Base-by-base conservation (phyloP, 176 grass and related monocot species). In the Tuctoria greenei region DNA sequence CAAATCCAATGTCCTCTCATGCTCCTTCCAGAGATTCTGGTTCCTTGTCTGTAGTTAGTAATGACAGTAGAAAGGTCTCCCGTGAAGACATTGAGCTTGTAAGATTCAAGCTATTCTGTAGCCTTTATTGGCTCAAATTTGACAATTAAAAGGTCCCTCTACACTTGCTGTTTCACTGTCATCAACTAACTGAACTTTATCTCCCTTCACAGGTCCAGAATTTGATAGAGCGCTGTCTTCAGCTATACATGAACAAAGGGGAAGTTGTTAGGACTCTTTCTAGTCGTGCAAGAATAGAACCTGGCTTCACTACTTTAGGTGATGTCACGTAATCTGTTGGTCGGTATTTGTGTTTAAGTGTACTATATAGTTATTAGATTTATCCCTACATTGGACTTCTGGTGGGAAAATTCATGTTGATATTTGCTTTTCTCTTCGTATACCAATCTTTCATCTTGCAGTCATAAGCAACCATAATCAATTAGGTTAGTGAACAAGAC, bases 41-140 rank as follows among this genome's bases (percentile, higher is more conserved):
- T 73, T 88, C 91, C 27, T 78, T 89, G 20, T 86, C 84, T 38
- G 89, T 84, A 21, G 83, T 83, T 43, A 95, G 67, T 79, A 92
- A 73, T 88, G 85, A 95, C 76, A 95, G 88, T 69, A 95, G 76
- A 90, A 99, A 92, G 45, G 96, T 99, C 71, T 99, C 89, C 52
- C 92, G 87, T 52, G 89, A 95, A 92, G 92, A 95, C 65, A 95
- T 99, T 90, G 92, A 95, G 77, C 92, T 99, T 74, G 96, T 99
- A 88, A 85, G 86, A 61, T 46, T 43, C 56, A 66, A 39, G 13
- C 62, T 61, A 73, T 71, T 76, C 12, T 66, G 7, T 54, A 18
- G 11, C 61, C 43, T 75, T 72, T 73, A 8, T 20, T 23, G 4
- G n/a, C 25, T 64, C 40, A 56, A 4, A 37, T 36, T 51, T 66